Conservation (phyloP, 371 early-diverging fungal species). For the Mucor mucedo region DNA sequence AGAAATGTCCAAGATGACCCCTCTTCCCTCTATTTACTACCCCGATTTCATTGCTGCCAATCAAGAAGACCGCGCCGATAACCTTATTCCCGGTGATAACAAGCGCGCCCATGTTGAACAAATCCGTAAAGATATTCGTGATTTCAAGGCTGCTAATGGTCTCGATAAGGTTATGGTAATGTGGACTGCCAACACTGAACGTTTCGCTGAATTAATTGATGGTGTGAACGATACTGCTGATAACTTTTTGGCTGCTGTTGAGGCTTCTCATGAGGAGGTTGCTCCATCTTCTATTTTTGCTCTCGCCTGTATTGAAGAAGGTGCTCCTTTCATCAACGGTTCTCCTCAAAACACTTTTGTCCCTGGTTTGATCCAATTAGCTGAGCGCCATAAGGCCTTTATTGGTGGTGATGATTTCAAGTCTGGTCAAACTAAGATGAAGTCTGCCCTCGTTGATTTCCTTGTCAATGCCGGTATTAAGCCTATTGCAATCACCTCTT, state of each 20-base stretch:
- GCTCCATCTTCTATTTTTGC: conserved; percentile 98
- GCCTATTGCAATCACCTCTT: conserved; percentile 94
- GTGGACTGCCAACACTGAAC: conserved; percentile 99
- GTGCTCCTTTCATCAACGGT: conserved; percentile 95
- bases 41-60: conserved; percentile 97
- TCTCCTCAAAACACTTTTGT: conserved; percentile 98
- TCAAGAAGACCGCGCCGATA: conserved; percentile 95
- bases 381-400: conserved; percentile 85
- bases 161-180: conserved; percentile 94
- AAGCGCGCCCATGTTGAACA: conserved; percentile 90
- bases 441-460: conserved; percentile 97
- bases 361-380: conserved; percentile 89
- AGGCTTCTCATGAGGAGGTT: conserved; percentile 82
- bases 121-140: conserved; percentile 91
- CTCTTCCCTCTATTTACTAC: conserved; percentile 95
- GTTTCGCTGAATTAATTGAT: conserved; percentile 78
- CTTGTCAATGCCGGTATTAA: conserved; percentile 98
- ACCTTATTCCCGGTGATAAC: conserved; percentile 78
- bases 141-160: conserved; percentile 85
- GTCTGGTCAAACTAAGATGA: conserved; percentile 98
- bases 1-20: conserved; percentile 78
- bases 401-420: conserved; percentile 99
- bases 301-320: conserved; percentile 93
- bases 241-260: conserved; percentile 84
- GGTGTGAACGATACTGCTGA: conserved; percentile 97